Evolutionary conservation across 1,139 yeast genomes (phyloP), one percentile per base, ranked within the genome.

Genomic region (Suhomyces chickasaworum): DNA sequence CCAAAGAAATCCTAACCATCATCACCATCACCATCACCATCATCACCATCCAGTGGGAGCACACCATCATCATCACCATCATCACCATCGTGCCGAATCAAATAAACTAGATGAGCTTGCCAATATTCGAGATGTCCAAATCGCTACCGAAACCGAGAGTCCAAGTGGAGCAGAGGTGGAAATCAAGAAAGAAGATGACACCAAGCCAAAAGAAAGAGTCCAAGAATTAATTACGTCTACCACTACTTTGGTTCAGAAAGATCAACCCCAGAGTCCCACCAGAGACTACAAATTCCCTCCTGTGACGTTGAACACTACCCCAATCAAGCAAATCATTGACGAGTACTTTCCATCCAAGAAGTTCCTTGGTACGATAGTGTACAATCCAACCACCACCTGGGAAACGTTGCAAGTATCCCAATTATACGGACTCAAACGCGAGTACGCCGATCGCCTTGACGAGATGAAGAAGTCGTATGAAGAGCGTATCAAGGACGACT

Each of bases 281-380:
- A 31, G 27, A n/a, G 32, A 13, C 12, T 33, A 39, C 13, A 46
- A 42, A n/a, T 40, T 37, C 22, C 50, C 48, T n/a, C 65, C 63
- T 3, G 49, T 51, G 4, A 60, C 59, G 0, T 69, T 83, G 15
- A 63, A 74, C 51, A 78, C 71, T 46, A 53, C 59, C 13, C 78
- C 77, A 32, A 82, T 81, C 1, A 53, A 73, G 0, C 73, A 70
- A n/a, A 60, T 73, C 9, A 72, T 84, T 1, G 55, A 66, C 8
- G 68, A 70, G 42, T 74, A 78, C 32, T 73, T 67, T 50, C 76
- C 77, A 36, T 71, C 77, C 10, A 68, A 86, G 37, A 72, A 65
- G 36, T 76, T 75, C 47, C 65, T 88, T 30, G 93, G 93, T 0
- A 73, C 84, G 1, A 63, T 86, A 3, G 65, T 84, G 0, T 88